Base-by-base conservation (phyloP, 371 early-diverging fungal species). In the Vavraia culicis region DNA sequence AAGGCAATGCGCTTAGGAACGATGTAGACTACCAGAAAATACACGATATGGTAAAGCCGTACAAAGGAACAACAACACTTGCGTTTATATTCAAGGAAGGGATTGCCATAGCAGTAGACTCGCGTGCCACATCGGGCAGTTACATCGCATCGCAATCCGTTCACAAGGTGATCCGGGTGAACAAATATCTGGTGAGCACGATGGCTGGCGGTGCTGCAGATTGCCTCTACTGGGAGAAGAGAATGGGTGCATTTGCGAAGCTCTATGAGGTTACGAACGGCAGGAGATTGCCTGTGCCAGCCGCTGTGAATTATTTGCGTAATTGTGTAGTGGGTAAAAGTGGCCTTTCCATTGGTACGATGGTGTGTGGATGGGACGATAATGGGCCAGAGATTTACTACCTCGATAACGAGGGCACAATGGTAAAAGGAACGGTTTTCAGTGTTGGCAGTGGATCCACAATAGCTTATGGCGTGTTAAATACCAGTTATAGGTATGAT, bases 201-300 rank as follows among this genome's bases (percentile, higher is more conserved):
- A 88, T 96, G 90, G 96, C 99, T 33, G 99, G 99, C 55, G 95
- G 99, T 71, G 99, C 99, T 19, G 96, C 96, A n/a, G 99, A 99
- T 69, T 96, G 98, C 74, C 80, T 78, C 44, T 96, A 79, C 71
- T 96, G 96, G 98, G 93, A 95, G 67, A 81, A 93, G 47, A 83
- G 88, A 59, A 78, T 96, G 57, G 96, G 94, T 11, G 75, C 85
- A 59, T 78, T 88, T 52, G 93, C 64, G 36, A 77, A 80, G 58
- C 68, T 85, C 52, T 85, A 88, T 64, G 91, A 91, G 72, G 74
- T 99, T 46, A 75, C 84, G 59, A 88, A 94, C 74, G 88, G 86
- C 70, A 87, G 87, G 72, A 78, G 90, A 46, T 94, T 96, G 59
- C 82, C 88, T 9, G 95, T 88, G 18, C 81, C 88, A 15, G 94